phyloP scores from a whole-genome alignment of 192 early-diverging fungal genomes.

The Rhizophagus clarus region DNA sequence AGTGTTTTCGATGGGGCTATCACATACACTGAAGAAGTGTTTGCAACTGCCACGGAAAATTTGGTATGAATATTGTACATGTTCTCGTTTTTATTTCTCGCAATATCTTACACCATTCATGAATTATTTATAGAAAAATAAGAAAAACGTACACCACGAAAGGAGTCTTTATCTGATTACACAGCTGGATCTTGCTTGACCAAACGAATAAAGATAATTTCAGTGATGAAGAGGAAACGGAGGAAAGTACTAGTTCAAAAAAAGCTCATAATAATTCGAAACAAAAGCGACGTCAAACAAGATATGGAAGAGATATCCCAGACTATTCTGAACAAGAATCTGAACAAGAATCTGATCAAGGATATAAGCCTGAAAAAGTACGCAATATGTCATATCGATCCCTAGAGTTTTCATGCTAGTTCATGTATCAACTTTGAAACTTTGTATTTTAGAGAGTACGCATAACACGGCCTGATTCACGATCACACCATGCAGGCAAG shows the following conservation, averaged over 20 bases:
- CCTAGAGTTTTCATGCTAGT: constrained; percentile 6
- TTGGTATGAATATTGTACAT: constrained; percentile 25
- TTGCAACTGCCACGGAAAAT: constrained; percentile 12
- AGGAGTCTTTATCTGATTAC: constrained; percentile 24
- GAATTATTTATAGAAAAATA: constrained; percentile 18
- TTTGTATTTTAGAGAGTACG: constrained; percentile 16
- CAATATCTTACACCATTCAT: constrained; percentile 9
- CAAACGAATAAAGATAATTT: too few species aligned
- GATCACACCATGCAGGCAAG: constrained; percentile 17
- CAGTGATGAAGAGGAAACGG: not conserved
- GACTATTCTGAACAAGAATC: too few species aligned
- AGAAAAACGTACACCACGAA: not conserved
- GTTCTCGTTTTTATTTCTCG: constrained; percentile 36
- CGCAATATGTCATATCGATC: not conserved
- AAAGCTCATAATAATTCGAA: constrained; percentile 3
- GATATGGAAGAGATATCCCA: constrained; percentile 9
- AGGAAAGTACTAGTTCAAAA: constrained; percentile 9
- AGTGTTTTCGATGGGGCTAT: constrained; percentile 3
- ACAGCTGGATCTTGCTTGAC: constrained; percentile 22
- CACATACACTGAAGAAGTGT: constrained; percentile 20
- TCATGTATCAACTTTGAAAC: constrained; percentile 8
- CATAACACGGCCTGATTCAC: constrained; percentile 2
- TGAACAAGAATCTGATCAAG: constrained; percentile 1
- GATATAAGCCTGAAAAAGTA: constrained; percentile 16
- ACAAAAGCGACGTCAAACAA: constrained; percentile 13